These are phyloP conservation scores for Cladosporium austrohemisphaericum DNA, from an alignment of 2,329 filamentous ascomycete species.

Conservation along the genomic window DNA sequence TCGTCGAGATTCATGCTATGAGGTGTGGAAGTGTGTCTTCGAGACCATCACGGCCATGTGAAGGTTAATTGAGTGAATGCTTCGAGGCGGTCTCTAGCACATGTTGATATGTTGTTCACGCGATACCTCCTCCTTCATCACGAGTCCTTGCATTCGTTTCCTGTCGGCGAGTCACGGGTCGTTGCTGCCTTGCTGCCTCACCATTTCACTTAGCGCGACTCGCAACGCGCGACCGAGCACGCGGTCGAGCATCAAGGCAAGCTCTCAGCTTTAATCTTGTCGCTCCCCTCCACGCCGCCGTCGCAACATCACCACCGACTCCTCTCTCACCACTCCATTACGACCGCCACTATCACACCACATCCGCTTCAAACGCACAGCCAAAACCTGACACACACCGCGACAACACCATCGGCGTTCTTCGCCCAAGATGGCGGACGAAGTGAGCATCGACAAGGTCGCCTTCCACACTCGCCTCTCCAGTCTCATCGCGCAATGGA, in stretches of 20 bases:
- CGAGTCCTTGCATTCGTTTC: too few species aligned
- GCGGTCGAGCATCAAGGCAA: too few species aligned
- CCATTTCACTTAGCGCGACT: too few species aligned
- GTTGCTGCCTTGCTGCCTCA: too few species aligned
- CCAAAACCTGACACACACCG: slow-evolving; percentile 7
- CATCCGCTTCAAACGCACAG: too few species aligned
- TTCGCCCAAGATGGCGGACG: slow-evolving; percentile 56
- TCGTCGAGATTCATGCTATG: slow-evolving; percentile 13
- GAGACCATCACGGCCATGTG: slow-evolving; percentile 1
- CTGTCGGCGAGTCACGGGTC: too few species aligned
- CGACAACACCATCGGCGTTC: neutral
- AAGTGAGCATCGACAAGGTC: slow-evolving; percentile 93
- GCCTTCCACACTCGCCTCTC: slow-evolving; percentile 90
- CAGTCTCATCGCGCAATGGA: slow-evolving; percentile 87
- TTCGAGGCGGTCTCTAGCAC: neutral
- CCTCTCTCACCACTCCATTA: too few species aligned
- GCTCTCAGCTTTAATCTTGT: too few species aligned
- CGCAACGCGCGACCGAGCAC: too few species aligned
- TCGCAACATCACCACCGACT: too few species aligned
- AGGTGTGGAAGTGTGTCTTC: neutral
- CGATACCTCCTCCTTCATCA: too few species aligned
- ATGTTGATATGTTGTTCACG: neutral
- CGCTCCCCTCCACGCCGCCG: too few species aligned
- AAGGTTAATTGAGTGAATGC: neutral
- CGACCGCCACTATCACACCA: neutral